Conservation (phyloP, 2,329 filamentous ascomycete genomes). For the Pyricularia grisea region DNA sequence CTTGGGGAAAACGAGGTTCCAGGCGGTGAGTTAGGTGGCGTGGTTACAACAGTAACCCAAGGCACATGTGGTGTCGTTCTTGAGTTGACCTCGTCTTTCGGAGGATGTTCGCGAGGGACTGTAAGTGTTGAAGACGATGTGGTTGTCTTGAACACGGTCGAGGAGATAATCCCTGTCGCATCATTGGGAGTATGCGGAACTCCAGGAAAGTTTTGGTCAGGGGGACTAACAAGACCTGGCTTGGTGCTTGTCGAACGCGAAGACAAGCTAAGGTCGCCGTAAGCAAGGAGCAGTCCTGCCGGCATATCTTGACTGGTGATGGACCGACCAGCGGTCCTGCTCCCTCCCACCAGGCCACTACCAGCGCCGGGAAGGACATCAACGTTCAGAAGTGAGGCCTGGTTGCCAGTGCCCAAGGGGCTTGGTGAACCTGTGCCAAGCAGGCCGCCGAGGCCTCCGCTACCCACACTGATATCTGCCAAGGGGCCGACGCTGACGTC, state of each 20-base stretch:
- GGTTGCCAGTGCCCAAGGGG: neutral
- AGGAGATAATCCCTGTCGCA: neutral
- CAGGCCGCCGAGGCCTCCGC: neutral
- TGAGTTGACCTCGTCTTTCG: neutral
- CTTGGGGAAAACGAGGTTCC: neutral
- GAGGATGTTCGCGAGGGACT: neutral
- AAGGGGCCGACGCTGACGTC: neutral
- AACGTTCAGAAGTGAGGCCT: neutral
- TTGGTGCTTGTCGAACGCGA: neutral
- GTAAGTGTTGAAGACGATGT: slow-evolving; percentile 1
- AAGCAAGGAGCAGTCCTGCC: neutral
- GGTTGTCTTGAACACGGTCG: slow-evolving; percentile 3
- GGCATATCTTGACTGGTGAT: neutral
- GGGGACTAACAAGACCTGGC: neutral
- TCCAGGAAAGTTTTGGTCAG: neutral
- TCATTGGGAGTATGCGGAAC: neutral
- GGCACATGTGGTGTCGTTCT: neutral
- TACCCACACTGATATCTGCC: neutral
- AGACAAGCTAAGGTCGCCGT: neutral
- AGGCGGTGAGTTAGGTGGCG: neutral
- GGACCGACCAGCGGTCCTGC: neutral
- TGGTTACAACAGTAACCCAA: neutral
- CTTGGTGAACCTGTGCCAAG: neutral
- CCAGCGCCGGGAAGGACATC: neutral
- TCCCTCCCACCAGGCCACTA: neutral